phyloP scores from a whole-genome alignment of 2,329 filamentous ascomycete species.

The Teratosphaeria nubilosa region DNA sequence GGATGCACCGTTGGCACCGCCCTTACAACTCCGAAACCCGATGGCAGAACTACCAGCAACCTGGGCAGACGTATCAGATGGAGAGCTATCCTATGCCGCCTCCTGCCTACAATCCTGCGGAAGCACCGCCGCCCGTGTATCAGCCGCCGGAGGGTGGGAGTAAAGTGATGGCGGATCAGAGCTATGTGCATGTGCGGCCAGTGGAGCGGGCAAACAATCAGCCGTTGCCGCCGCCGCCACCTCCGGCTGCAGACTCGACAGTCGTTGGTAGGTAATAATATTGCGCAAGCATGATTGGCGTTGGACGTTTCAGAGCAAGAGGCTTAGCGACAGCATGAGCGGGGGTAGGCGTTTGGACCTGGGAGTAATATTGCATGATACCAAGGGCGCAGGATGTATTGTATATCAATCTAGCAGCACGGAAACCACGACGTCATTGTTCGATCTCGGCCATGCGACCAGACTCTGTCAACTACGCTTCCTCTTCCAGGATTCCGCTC shows the following conservation, averaged over 20 bases:
- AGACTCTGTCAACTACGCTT: neutral
- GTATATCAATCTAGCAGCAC: neutral
- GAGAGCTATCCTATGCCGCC: constrained; percentile 20
- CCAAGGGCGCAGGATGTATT: neutral
- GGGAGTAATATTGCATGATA: neutral
- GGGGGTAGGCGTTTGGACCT: neutral
- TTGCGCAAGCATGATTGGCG: neutral
- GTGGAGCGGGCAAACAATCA: constrained; percentile 6
- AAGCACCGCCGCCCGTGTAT: constrained; percentile 25
- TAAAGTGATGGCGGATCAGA: constrained; percentile 27
- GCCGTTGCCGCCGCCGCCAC: neutral
- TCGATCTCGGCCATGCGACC: neutral
- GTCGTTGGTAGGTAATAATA: constrained; percentile 5
- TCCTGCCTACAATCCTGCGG: constrained; percentile 24
- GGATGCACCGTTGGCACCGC: constrained; percentile 20
- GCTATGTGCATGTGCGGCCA: constrained; percentile 9
- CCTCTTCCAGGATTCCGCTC: too few species aligned
- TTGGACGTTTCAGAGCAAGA: neutral
- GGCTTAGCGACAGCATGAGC: neutral
- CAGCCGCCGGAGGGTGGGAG: constrained; percentile 25
- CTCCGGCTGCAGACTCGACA: constrained; percentile 2
- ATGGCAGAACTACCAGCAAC: constrained; percentile 6
- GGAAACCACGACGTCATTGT: neutral
- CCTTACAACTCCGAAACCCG: constrained; percentile 10
- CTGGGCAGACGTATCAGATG: constrained; percentile 18